Base-by-base conservation (phyloP, 2,329 filamentous ascomycete genomes). In the Phaeoacremonium minimum region DNA sequence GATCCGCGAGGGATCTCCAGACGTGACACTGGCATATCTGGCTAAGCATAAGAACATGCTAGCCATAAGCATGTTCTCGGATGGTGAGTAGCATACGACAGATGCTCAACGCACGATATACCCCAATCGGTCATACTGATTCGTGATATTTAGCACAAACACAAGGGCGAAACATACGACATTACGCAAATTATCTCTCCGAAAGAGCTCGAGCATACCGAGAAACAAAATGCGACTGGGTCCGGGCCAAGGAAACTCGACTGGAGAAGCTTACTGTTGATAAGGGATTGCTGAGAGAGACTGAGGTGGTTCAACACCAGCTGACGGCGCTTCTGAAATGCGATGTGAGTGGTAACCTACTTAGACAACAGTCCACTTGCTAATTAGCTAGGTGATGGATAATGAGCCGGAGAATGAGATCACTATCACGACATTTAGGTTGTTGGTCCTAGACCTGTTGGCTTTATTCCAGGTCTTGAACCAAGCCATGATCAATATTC, bases 331-430 rank as follows among this genome's bases (percentile, higher is more conserved):
- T 98, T 46, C 67, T 97, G 37, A 87, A 87, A 63, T 98, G 93
- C 64, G 88, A 96, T 62, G 87, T 93, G 67, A 49, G 85, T 72
- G 32, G 19, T 32, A 15, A n/a, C 11, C 4, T 31, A 16, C 11
- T 26, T n/a, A n/a, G n/a, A n/a, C n/a, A n/a, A n/a, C n/a, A n/a
- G n/a, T n/a, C n/a, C 28, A 16, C 13, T 18, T 33, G 15, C 33
- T 18, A 13, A 12, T 13, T 13, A 7, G 20, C 36, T 48, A 48
- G 87, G 80, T 96, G 35, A 77, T 97, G 55, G 83, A 88, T 34
- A 79, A 83, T 45, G 93, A 97, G 50, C 81, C 86, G 7, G 90
- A 96, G 57, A 98, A 97, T 56, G 93, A 98, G 61, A 97, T 98
- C 49, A 94, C 89, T 8, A 75, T 97, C 47, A 94, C 88, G 8